Conservation (phyloP, 2,329 filamentous ascomycete species). For the Furcasterigmium furcatum region DNA sequence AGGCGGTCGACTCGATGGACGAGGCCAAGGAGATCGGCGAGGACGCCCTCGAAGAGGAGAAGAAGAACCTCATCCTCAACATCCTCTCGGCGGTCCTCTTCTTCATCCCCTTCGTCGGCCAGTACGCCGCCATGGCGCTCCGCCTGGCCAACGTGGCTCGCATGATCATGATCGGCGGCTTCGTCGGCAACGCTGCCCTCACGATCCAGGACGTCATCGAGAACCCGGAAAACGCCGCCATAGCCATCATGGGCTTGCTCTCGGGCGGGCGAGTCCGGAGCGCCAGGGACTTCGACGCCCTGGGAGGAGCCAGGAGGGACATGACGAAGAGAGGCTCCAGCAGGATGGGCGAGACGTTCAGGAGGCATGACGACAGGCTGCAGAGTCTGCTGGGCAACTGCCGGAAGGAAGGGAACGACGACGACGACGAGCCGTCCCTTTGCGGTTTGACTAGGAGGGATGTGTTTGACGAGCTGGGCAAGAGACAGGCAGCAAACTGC, state of each 20-base stretch:
- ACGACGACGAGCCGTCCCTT: slow-evolving; percentile 3
- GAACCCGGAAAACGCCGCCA: slow-evolving; percentile 1
- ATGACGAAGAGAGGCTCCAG: background rate
- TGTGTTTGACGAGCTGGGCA: too few relatives aligned
- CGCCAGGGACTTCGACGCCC: background rate
- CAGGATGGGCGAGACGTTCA: slow-evolving; percentile 1
- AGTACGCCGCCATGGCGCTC: slow-evolving; percentile 1
- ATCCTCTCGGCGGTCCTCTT: slow-evolving; percentile 1
- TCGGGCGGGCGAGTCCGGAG: slow-evolving; percentile 1
- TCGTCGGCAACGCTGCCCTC: slow-evolving; percentile 1
- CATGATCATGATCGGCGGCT: slow-evolving; percentile 2
- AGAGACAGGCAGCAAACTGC: too few relatives aligned
- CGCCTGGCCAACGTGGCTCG: slow-evolving; percentile 2
- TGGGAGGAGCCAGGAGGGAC: background rate
- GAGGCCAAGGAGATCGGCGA: background rate
- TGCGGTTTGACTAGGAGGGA: too few relatives aligned
- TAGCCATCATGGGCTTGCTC: slow-evolving; percentile 5
- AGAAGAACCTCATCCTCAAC: slow-evolving; percentile 2
- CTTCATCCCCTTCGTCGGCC: slow-evolving; percentile 4
- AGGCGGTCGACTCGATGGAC: slow-evolving; percentile 4
- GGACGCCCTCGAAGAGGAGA: slow-evolving; percentile 1
- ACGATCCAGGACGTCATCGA: slow-evolving; percentile 1
- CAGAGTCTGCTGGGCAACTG: slow-evolving; percentile 1
- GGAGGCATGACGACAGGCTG: slow-evolving; percentile 3
- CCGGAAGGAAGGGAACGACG: background rate